Base-by-base conservation (phyloP, 345 rosid species). In the Brassica cretica region DNA sequence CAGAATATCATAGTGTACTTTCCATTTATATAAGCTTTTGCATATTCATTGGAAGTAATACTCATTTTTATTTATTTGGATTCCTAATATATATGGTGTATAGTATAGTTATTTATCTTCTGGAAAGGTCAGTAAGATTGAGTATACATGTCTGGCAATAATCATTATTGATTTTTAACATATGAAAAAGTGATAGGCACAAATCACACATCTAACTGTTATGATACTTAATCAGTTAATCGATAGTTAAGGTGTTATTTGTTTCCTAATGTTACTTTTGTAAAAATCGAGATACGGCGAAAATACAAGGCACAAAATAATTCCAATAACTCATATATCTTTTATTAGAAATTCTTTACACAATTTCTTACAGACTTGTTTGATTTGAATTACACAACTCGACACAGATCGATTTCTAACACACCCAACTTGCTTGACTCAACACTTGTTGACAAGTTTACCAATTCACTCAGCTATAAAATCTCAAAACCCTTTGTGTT, bases 1-100 rank as follows among this genome's bases (percentile, higher is more conserved):
- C 70, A n/a, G 59, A 64, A 62, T 32, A 63, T 49, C 56, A 10
- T 63, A 62, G 51, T 44, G 63, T 6, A 32, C 69, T 10, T 61
- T 69, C 63, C 55, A 59, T 1, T 69, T 69, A 69, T 9, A 46
- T 9, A 46, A 30, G 41, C 41, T 32, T 70, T 62, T 61, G 51
- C 53, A 9, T 63, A n/a, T 62, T 49, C 56, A 24, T 2, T 69
- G 9, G 11, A 27, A 41, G 33, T 44, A 18, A 15, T 44, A 18
- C 33, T 6, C 60, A 32, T 6, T 30, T 35, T 53, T 32, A 3
- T 27, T 27, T 27, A 27, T 27, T 27, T 27, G 30, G 30, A 27
- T 27, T 27, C 30, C 30, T 49, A 14, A 49, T 14, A 14, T 14
- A 19, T 56, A 8, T 18, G 8, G 41, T 56, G 59, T 75, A 35